These are phyloP conservation scores for Carpinus fangiana DNA, from an alignment of 306 rosid species.

Conservation along the genomic window DNA sequence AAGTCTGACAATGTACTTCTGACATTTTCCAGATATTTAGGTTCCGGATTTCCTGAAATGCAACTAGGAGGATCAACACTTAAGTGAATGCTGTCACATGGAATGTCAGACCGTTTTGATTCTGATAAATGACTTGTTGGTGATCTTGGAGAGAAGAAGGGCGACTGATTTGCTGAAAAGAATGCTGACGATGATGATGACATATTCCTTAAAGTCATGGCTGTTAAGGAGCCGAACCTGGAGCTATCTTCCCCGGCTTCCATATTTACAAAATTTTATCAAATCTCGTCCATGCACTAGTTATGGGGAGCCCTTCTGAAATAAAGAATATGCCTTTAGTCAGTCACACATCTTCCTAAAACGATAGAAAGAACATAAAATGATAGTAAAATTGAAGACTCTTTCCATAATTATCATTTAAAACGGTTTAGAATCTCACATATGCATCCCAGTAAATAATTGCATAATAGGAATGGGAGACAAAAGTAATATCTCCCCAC, in stretches of 20 bases:
- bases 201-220: constrained; percentile 61
- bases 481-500: constrained; percentile 4
- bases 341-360: constrained; percentile 21
- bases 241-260: constrained; percentile 70
- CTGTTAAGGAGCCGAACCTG: constrained; percentile 47
- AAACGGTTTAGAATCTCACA: not conserved
- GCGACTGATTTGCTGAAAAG: constrained; percentile 83
- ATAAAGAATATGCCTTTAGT: constrained; percentile 16
- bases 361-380: constrained; percentile 6
- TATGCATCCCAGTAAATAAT: not conserved
- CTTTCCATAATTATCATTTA: constrained; percentile 9
- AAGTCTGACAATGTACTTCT: constrained; percentile 43
- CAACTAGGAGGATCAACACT: constrained; percentile 54
- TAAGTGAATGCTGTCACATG: constrained; percentile 42
- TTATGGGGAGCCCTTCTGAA: constrained; percentile 35
- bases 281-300: constrained; percentile 34
- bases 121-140: constrained; percentile 56
- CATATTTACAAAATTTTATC: constrained; percentile 43
- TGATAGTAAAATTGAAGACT: constrained; percentile 13
- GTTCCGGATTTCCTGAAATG: constrained; percentile 47
- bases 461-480: not conserved
- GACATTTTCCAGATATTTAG: constrained; percentile 49
- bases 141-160: constrained; percentile 84
- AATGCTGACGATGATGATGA: constrained; percentile 81
- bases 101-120: constrained; percentile 44